A percentile compares a stretch with the other conserved stretches of the same genome.
phyloP scores from a whole-genome alignment of 2,329 filamentous ascomycete species.

The Chaetoscypha palmicola region DNA sequence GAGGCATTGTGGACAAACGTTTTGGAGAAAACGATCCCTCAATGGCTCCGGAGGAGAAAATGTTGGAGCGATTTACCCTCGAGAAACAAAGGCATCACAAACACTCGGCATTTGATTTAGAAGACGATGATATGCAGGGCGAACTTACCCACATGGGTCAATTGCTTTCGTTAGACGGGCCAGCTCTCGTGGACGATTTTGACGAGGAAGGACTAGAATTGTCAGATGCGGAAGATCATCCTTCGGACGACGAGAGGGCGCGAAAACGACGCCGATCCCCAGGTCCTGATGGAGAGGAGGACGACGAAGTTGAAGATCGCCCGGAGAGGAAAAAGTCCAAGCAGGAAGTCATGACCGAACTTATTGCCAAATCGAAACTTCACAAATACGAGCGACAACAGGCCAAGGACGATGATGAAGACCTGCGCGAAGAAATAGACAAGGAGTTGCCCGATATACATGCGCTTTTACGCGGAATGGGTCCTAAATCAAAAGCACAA shows the following conservation, averaged over 20 bases:
- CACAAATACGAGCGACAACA: constrained; percentile 93
- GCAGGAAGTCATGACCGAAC: constrained; percentile 94
- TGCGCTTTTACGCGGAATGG: constrained; percentile 56
- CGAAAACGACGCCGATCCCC: constrained; percentile 50
- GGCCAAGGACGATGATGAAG: constrained; percentile 87
- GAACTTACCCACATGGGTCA: constrained; percentile 79
- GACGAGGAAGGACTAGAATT: constrained; percentile 64
- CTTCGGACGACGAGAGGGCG: constrained; percentile 46
- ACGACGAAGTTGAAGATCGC: constrained; percentile 47
- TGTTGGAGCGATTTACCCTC: constrained; percentile 80
- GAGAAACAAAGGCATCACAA: constrained; percentile 78
- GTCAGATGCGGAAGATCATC: constrained; percentile 50
- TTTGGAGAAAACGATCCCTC: constrained; percentile 94
- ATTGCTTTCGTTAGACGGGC: constrained; percentile 57
- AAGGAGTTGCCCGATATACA: constrained; percentile 74
- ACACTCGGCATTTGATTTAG: constrained; percentile 83
- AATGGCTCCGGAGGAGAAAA: constrained; percentile 89
- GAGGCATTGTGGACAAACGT: constrained; percentile 84
- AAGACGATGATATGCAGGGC: constrained; percentile 66
- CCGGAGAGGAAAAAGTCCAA: constrained; percentile 90
- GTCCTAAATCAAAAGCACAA: constrained; percentile 39
- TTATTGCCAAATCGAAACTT: constrained; percentile 94
- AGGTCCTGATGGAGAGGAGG: constrained; percentile 42
- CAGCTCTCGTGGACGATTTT: constrained; percentile 61
- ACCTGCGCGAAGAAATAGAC: constrained; percentile 76